Conservation (phyloP, 805 yeast genomes). For the Yarrowia divulgata region DNA sequence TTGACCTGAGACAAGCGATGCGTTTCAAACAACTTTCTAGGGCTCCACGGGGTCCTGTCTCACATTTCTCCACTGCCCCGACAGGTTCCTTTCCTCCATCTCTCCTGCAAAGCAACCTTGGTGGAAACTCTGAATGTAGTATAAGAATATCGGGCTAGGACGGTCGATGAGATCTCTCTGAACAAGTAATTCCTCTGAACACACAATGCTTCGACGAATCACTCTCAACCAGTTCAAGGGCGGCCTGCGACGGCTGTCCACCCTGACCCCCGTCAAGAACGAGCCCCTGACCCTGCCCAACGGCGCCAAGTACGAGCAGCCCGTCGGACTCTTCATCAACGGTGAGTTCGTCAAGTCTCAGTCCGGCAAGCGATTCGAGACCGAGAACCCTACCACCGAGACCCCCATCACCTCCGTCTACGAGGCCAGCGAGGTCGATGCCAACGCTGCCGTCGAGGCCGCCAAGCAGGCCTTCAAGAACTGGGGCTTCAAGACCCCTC, state of each 20-base stretch:
- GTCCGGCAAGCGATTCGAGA: constrained; percentile 53
- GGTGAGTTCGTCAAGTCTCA: constrained; percentile 72
- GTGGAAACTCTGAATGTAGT: constrained; percentile 29
- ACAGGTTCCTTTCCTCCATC: constrained; percentile 28
- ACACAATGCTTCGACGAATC: constrained; percentile 34
- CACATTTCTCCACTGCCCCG: constrained; percentile 35
- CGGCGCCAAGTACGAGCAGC: constrained; percentile 72
- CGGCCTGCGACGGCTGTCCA: constrained; percentile 34
- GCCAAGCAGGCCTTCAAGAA: constrained; percentile 78
- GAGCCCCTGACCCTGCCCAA: constrained; percentile 59
- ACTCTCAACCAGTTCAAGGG: constrained; percentile 33
- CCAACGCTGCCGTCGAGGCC: constrained; percentile 80
- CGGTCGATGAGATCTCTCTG: neutral
- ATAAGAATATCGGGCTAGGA: constrained; percentile 15
- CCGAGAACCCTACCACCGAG: constrained; percentile 62
- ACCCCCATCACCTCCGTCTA: constrained; percentile 58
- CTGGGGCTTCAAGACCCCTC: constrained; percentile 76
- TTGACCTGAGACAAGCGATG: no score
- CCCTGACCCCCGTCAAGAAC: constrained; percentile 34
- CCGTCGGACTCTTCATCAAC: constrained; percentile 88
- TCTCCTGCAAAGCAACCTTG: constrained; percentile 34
- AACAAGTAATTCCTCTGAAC: neutral
- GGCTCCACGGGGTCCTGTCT: neutral
- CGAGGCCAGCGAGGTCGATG: constrained; percentile 78
- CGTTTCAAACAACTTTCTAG: no score